phyloP scores from a whole-genome alignment of 352 stramenopile genomes.

The Detonula confervacea region DNA sequence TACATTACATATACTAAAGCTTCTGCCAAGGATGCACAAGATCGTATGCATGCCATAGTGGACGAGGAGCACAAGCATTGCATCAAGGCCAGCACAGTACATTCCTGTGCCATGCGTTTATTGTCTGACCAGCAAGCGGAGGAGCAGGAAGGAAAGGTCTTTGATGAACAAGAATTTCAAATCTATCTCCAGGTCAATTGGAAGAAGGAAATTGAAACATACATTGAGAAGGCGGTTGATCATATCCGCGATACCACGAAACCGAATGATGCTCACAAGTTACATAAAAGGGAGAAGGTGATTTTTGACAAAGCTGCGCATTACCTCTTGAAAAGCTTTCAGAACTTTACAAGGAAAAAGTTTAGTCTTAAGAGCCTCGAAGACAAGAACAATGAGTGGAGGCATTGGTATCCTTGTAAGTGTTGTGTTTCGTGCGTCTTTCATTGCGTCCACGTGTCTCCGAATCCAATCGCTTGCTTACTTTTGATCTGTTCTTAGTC shows the following conservation, averaged over 20 bases:
- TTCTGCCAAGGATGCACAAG: constrained; percentile 49
- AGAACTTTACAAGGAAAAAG: constrained; percentile 24
- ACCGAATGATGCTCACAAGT: not conserved
- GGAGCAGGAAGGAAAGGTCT: too few species aligned
- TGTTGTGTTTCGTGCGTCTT: too few species aligned
- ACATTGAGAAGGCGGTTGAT: constrained; percentile 9
- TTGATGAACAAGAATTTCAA: too few species aligned
- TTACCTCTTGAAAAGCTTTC: constrained; percentile 42
- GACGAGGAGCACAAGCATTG: constrained; percentile 5
- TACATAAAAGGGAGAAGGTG: not conserved
- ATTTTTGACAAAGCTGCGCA: constrained; percentile 25
- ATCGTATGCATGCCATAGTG: constrained; percentile 62
- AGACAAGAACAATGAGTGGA: constrained; percentile 1
- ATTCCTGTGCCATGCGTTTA: constrained; percentile 46
- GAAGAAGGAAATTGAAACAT: constrained; percentile 18
- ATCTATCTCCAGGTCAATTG: too few species aligned
- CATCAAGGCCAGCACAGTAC: constrained; percentile 42
- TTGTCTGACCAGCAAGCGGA: constrained; percentile 2
- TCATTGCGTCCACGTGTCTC: too few species aligned
- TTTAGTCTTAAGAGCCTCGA: constrained; percentile 30
- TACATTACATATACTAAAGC: constrained; percentile 59
- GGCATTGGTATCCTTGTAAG: constrained; percentile 42
- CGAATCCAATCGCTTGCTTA: too few species aligned
- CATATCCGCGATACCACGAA: not conserved
- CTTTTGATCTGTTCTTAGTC: too few species aligned